Base-by-base conservation (phyloP, 169 alveolate genomes). In the Cryptosporidium baileyi region DNA sequence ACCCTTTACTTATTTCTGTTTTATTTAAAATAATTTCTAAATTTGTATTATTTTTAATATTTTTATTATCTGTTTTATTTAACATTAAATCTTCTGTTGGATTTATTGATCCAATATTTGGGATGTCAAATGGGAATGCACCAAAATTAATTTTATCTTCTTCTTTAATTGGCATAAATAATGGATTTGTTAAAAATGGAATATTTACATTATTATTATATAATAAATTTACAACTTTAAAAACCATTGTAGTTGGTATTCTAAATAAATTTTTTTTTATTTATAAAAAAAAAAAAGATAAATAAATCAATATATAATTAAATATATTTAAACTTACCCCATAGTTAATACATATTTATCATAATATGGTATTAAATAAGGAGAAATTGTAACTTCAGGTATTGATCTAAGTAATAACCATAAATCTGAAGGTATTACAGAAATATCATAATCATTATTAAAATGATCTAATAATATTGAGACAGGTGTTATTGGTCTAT, bases 401-500 rank as follows among this genome's bases (percentile, higher is more conserved):
- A 52, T 52, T 2, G 82, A 74, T 54, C 67, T 74, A 24, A 74
- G 43, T 22, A 32, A 34, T 22, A 74, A 26, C n/a, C 49, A 24
- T 8, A 74, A 40, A 17, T 74, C 65, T 36, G 3, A 24, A 40
- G 82, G 82, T 22, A 74, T 13, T 32, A 74, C 30, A 11, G 57
- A 26, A 51, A 44, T 60, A 57, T 74, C 82, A 36, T 74, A 51
- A 19, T 36, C 47, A 30, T 65, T 65, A 24, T 43, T 17, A 8
- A 15, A 17, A 15, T 57, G 15, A 22, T 65, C 52, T n/a, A 65
- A 51, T 54, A 74, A 57, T 52, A 74, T 40, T 26, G 82, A 54
- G 17, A 74, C 67, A n/a, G 82, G 82, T 32, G 67, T 74, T 28
- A 74, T 74, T 49, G 65, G 82, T 34, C 54, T 65, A 24, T 74